Evolutionary conservation across 805 yeast species (phyloP).

Genomic region (Saccharomycopsis fodiens): DNA sequence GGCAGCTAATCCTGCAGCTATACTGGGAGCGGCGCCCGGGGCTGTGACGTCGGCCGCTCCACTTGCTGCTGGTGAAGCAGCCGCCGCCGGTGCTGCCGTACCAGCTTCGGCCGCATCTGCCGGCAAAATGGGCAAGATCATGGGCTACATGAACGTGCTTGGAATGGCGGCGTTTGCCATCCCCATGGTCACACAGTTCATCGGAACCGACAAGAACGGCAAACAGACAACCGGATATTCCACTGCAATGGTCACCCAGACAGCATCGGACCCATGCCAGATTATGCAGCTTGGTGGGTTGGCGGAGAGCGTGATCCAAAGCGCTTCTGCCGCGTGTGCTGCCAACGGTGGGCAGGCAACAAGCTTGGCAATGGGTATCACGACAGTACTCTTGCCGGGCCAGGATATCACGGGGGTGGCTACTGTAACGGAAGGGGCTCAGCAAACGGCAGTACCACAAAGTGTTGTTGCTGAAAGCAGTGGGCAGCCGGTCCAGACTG

Average conservation of each 20-base stretch:
- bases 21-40: not conserved
- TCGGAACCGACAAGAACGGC: slow-evolving; percentile 2
- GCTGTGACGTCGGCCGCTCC: not conserved
- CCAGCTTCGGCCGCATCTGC: not conserved
- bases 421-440: slow-evolving; percentile 1
- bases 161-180: slow-evolving; percentile 9
- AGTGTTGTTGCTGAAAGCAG: no score
- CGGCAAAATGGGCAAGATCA: not conserved
- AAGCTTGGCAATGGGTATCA: not conserved
- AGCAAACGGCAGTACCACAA: no score
- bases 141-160: not conserved
- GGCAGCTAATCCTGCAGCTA: not conserved
- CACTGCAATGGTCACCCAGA: slow-evolving; percentile 9
- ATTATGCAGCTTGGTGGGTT: slow-evolving; percentile 7
- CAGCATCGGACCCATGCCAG: slow-evolving; percentile 3
- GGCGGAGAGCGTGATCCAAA: not conserved
- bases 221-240: slow-evolving; percentile 4
- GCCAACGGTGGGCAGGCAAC: slow-evolving; percentile 8
- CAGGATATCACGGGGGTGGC: not conserved
- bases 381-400: not conserved
- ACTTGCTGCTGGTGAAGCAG: not conserved
- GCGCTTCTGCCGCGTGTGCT: slow-evolving; percentile 12
- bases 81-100: not conserved
- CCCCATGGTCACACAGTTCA: slow-evolving; percentile 8
- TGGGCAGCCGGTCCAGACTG: no score